A percentile compares a stretch with the other conserved stretches of the same genome.
These are phyloP conservation scores for Cynara cardunculus DNA, from an alignment of 129 eudicot species.

Conservation along the genomic window DNA sequence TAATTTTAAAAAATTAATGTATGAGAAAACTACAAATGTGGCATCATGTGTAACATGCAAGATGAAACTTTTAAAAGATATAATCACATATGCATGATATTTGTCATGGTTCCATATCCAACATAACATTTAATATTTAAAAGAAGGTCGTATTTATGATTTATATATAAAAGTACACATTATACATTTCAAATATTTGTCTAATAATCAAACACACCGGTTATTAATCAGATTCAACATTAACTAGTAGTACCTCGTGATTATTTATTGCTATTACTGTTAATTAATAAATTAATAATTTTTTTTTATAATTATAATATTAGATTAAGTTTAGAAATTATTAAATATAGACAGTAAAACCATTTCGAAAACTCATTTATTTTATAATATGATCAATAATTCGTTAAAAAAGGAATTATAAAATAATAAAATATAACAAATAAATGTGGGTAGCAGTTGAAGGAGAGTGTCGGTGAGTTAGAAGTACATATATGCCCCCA, in stretches of 20 bases:
- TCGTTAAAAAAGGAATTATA: neutral
- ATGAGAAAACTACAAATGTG: neutral
- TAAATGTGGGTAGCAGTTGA: neutral
- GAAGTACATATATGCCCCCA: constrained; percentile 21
- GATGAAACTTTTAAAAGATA: neutral
- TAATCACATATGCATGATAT: neutral
- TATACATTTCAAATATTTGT: neutral
- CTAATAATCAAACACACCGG: neutral
- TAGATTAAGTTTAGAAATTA: neutral
- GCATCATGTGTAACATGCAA: neutral
- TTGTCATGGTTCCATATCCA: neutral
- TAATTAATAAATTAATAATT: too few species aligned
- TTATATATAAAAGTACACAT: neutral
- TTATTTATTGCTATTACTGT: neutral
- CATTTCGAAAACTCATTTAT: neutral
- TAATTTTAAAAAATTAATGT: too few species aligned
- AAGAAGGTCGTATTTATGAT: neutral
- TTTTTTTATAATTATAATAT: too few species aligned
- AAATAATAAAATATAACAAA: neutral
- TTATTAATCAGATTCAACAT: neutral
- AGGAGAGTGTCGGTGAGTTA: constrained; percentile 29
- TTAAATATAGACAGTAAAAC: neutral
- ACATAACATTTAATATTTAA: neutral
- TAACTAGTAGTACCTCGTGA: neutral
- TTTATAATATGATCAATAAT: neutral